Base-by-base conservation (phyloP, 2,329 filamentous ascomycete species). In the Ambrosiella xylebori region DNA sequence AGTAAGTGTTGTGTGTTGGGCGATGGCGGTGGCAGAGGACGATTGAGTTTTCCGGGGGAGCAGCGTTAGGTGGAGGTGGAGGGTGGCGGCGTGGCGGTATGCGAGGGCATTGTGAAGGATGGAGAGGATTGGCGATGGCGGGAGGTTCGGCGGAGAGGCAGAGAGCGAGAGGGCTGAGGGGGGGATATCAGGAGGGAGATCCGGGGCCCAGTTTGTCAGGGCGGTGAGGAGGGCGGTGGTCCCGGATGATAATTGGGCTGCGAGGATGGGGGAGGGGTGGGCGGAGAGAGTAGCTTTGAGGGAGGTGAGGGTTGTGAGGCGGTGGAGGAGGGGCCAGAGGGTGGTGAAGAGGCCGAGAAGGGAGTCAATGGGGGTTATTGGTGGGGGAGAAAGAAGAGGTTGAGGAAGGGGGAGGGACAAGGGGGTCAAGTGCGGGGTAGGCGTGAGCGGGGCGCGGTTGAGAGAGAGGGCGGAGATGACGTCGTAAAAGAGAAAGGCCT, bases 401-500 rank as follows among this genome's bases (percentile, higher is more conserved):
- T 70, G 58, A 76, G 70, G n/a, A 74, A 65, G 1, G 73, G 71
- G 13, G 11, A 19, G 15, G 3, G 27, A n/a, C 3, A 13, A 17
- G 15, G 74, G 65, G 1, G 76, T 69, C 27, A 73, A 71, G 44
- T 47, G 44, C 7, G 44, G 9, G 12, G 13, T 72, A 72, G 4
- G 72, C 70, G 11, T 73, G 72, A 1, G 76, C 73, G 2, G 75
- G 71, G 11, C 70, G 73, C 1, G 77, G 76, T 78, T 79, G 55
- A 82, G 74, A 0, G 80, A 83, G 37, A 84, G 68, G 1, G 80
- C 79, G 5, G 79, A 76, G 58, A 82, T 82, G 19, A 83, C 80
- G 64, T 83, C 80, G 67, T 83, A 82, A 63, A 82, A 83, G 5
- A 77, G 75, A 63, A 83, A 84, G 1, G 79, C 79, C 79, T 82